Base-by-base conservation (phyloP, 371 early-diverging fungal species). In the Zopfochytrium polystomum region DNA sequence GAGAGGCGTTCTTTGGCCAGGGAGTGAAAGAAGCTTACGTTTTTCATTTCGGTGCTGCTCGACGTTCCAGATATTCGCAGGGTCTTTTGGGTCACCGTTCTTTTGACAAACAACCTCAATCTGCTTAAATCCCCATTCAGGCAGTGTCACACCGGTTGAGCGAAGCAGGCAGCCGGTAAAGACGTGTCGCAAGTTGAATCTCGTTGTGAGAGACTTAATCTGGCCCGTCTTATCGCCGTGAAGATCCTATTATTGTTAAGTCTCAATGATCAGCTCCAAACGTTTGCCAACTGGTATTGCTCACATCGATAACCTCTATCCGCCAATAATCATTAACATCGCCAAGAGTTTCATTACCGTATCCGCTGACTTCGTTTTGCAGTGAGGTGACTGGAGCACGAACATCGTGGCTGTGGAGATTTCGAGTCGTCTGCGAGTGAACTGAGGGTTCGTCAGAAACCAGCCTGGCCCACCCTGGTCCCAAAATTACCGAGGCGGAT, bases 121-220 rank as follows among this genome's bases (percentile, higher is more conserved):
- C 76, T 99, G 99, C 60, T 88, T 87, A 81, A 93, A 96, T 13
- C 99, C 99, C 99, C 99, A 99, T 60, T 91, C 85, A 2, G 99
- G 99, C 43, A 97, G 83, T 26, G 83, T 84, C 22, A 83, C 84
- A 34, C 86, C 85, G 20, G 85, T 76, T 44, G 87, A 81, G 9
- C 90, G 85, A 53, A 99, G 76, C 34, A 92, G 85, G 69, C 97
- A 97, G n/a, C 88, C 88, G 31, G 85, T 73, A 29, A 70, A 62
- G 7, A 72, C 74, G 72, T 98, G 96, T 30, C 89, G 84, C 54
- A 99, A 77, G 18, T 91, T 86, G 72, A 99, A 89, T 15, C 80
- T 84, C 0, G 99, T 95, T 1, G 93, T 87, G 30, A 99, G 76
- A 0, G 96, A 83, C 50, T 83, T 72, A 38, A 91, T 65, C 13